phyloP scores from a whole-genome alignment of 148 eudicot genomes.

The Cornus florida region DNA sequence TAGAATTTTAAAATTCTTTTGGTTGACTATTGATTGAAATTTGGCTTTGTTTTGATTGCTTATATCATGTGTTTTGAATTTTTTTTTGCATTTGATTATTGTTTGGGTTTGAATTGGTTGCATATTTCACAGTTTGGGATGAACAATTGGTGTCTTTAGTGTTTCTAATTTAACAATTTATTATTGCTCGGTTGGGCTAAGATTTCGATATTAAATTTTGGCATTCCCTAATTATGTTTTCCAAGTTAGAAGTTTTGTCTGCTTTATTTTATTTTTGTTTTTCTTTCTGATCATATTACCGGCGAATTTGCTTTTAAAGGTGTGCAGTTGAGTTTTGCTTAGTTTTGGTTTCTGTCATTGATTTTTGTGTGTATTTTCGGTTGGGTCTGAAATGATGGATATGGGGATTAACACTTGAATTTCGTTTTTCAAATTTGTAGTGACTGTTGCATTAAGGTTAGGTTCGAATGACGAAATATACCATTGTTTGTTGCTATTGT shows the following conservation, averaged over 20 bases:
- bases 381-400: no score
- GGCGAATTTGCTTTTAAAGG: no score
- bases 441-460: neutral
- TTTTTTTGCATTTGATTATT: neutral
- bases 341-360: neutral
- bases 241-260: neutral
- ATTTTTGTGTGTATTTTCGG: no score
- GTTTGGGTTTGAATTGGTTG: neutral
- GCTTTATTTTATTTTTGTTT: neutral
- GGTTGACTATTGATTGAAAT: neutral
- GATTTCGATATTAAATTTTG: no score
- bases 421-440: neutral
- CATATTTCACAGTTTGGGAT: no score
- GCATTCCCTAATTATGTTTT: no score
- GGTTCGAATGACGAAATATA: neutral
- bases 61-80: neutral
- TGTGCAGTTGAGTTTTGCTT: neutral
- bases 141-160: no score
- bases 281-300: neutral
- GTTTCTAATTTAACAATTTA: no score
- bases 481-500: neutral
- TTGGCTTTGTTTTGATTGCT: neutral
- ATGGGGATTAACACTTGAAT: neutral
- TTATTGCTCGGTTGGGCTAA: no score
- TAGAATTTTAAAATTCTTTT: neutral